Percentiles rank a stretch among this genome's conserved stretches.
These are phyloP conservation scores for Hyphopichia burtonii DNA, from an alignment of 1,139 yeast species.

Conservation along the genomic window DNA sequence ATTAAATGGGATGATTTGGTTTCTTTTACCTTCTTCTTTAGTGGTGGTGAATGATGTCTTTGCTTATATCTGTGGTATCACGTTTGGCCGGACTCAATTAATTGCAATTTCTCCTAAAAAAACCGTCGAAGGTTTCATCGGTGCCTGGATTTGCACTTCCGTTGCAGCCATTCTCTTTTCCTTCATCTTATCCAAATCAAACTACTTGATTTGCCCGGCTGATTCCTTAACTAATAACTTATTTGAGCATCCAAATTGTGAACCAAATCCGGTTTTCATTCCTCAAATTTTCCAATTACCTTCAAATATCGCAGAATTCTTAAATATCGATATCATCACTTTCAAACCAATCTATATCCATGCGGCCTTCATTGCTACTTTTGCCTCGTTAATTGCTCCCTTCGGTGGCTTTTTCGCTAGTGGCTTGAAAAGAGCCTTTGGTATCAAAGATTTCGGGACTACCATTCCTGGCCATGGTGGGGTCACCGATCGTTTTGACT, in stretches of 20 bases:
- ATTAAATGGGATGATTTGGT: conserved; percentile 91
- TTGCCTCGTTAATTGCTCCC: conserved; percentile 97
- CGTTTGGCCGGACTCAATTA: conserved; percentile 90
- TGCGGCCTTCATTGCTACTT: conserved; percentile 80
- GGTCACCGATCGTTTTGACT: conserved; percentile 94
- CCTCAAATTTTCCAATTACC: conserved; percentile 81
- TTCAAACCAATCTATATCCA: conserved; percentile 90
- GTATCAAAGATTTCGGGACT: conserved; percentile 53
- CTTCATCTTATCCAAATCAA: conserved; percentile 59
- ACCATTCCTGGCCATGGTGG: conserved; percentile 88
- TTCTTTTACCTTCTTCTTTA: conserved; percentile 83
- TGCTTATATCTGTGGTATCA: conserved; percentile 95
- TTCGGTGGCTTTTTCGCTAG: conserved; percentile 98
- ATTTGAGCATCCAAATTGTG: conserved; percentile 57
- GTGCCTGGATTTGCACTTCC: conserved; percentile 96
- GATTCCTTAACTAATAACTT: conserved; percentile 57
- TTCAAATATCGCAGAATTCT: conserved; percentile 41
- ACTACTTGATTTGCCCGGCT: conserved; percentile 89
- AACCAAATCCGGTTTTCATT: conserved; percentile 81
- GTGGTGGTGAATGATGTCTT: conserved; percentile 94
- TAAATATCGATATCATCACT: conserved; percentile 44
- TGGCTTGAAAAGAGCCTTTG: conserved; percentile 95
- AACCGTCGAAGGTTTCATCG: conserved; percentile 95
- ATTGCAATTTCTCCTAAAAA: conserved; percentile 95
- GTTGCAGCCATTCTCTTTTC: conserved; percentile 69